These are phyloP conservation scores for Clavariopsis aquatica DNA, from an alignment of 495 filamentous ascomycete species.

Conservation along the genomic window DNA sequence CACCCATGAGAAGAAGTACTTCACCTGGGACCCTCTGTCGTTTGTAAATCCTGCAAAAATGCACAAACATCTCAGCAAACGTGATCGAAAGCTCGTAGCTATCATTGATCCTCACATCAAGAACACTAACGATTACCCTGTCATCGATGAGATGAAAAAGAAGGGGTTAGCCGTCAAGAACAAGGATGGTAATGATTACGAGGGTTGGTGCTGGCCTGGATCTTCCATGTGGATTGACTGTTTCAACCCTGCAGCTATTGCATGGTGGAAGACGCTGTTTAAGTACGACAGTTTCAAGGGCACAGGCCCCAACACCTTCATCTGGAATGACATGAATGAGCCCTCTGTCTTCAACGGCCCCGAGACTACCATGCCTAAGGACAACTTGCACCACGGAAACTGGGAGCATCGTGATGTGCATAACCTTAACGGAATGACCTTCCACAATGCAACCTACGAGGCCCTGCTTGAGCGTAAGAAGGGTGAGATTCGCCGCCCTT, in stretches of 20 bases:
- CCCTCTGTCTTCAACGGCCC: constrained; percentile 98
- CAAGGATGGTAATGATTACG: constrained; percentile 85
- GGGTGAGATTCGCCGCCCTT: constrained; percentile 77
- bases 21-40: constrained; percentile 87
- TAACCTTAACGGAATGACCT: constrained; percentile 91
- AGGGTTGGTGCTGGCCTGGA: constrained; percentile 98
- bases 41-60: constrained; percentile 86
- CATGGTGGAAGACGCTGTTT: constrained; percentile 89
- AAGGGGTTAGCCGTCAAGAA: constrained; percentile 81
- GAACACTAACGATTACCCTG: constrained; percentile 73
- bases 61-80: constrained; percentile 78
- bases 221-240: constrained; percentile 93
- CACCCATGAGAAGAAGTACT: constrained; percentile 93
- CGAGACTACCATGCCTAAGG: constrained; percentile 96
- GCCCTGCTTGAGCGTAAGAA: constrained; percentile 78
- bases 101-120: constrained; percentile 99
- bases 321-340: constrained; percentile 99
- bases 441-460: constrained; percentile 88
- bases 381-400: constrained; percentile 85
- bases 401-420: constrained; percentile 98
- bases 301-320: constrained; percentile 76
- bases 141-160: constrained; percentile 77
- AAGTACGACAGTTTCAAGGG: constrained; percentile 84
- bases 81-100: constrained; percentile 85
- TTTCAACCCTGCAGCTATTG: constrained; percentile 82